Conservation (phyloP, 345 rosid species). For the Salix viminalis region DNA sequence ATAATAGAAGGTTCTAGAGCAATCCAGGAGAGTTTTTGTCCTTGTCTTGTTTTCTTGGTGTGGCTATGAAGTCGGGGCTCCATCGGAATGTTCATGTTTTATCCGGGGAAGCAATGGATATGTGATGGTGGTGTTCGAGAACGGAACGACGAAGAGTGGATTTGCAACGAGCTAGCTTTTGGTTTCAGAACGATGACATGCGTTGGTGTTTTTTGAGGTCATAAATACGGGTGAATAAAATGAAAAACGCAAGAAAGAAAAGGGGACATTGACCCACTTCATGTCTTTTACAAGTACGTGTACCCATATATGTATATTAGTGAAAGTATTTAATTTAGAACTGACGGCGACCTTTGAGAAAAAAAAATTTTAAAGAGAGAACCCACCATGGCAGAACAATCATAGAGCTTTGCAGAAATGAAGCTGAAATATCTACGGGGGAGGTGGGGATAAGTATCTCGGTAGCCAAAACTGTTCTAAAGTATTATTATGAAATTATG, state of each 20-base stretch:
- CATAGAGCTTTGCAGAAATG: no score
- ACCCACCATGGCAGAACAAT: background rate
- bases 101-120: background rate
- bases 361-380: no score
- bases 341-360: background rate
- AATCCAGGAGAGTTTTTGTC: background rate
- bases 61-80: background rate
- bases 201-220: background rate
- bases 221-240: background rate
- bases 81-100: background rate
- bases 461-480: background rate
- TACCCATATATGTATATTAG: no score
- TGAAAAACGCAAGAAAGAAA: background rate
- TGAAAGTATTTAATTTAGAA: background rate
- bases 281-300: background rate
- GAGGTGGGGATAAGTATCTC: background rate
- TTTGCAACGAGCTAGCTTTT: background rate
- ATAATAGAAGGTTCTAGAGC: background rate
- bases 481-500: no score
- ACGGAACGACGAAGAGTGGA: background rate
- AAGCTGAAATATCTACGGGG: background rate
- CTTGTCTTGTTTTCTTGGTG: background rate
- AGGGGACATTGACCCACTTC: background rate
- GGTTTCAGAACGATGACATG: background rate
- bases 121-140: background rate